Evolutionary conservation across 1,284 basidiomycete species (phyloP), one percentile per base, ranked within the genome.

Genomic region (Trichosporon faecale): DNA sequence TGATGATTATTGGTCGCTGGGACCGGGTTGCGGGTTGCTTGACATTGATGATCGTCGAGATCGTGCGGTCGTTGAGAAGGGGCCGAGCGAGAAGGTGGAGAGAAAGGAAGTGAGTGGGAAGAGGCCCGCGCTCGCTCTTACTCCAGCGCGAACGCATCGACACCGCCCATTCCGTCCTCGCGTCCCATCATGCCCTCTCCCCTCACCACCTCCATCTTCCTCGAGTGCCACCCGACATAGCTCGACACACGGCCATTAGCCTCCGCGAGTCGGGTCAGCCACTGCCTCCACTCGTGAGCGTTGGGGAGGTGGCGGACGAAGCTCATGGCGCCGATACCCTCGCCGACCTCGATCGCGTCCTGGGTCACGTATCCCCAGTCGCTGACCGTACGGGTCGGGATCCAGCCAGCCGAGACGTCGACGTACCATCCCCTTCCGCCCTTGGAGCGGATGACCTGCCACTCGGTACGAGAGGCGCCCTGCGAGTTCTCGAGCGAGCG

Each of bases 351-450:
- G 11, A 57, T 63, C 14, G 37, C 18, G 18, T 52, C 52, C 18
- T 40, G 60, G 16, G 65, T 55, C 29, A 61, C 44, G 18, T 68
- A 68, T 16, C 73, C 73, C 70, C 69, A 72, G 14, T 65, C 57
- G 9, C 55, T 64, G 27, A 74, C 66, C 12, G 66, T 68, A 66
- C 65, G 37, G 44, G 63, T 46, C 18, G 72, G 69, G 57, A 91
- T 85, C 90, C 94, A 96, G 2, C 91, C 92, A 66, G 90, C 90
- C 16, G 91, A 91, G 0, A 89, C 88, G 80, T 97, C 93, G 68
- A 96, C 93, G 77, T 95, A 97, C 95, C 96, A 99, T 1, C 94
- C 95, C 55, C 96, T 85, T 0, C 94, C 90, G 2, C 96, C 96
- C 79, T 97, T 95, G 77, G 93, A 95, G 75, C 89, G 87, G 46